Evolutionary conservation across 192 early-diverging fungal species (phyloP).

Genomic region (Mortierella claussenii): DNA sequence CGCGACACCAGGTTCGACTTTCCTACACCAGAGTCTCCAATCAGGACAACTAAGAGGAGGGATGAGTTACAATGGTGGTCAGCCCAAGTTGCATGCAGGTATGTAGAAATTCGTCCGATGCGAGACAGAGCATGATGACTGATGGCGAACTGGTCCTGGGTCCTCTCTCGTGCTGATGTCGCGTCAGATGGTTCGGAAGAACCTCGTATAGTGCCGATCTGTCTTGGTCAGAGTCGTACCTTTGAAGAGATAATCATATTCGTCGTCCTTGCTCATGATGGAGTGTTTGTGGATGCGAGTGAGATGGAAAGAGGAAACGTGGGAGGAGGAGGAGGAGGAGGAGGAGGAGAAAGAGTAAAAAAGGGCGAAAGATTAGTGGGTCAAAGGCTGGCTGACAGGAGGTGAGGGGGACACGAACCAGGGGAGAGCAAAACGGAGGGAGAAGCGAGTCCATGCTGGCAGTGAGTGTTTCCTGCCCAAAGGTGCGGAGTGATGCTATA

Average conservation of each 20-base stretch:
- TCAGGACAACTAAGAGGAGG: constrained; percentile 90
- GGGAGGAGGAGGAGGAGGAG: not conserved
- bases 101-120: no score
- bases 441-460: no score
- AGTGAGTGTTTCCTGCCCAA: no score
- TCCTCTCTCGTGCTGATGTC: no score
- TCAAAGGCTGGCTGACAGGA: no score
- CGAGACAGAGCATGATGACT: no score
- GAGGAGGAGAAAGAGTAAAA: not conserved
- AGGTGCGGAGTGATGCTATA: no score
- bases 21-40: constrained; percentile 96
- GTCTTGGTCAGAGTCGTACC: constrained; percentile 61
- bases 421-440: not conserved
- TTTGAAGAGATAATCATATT: constrained; percentile 93
- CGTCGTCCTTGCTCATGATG: constrained; percentile 69
- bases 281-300: constrained; percentile 1
- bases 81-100: no score
- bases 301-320: not conserved
- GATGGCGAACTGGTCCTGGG: no score
- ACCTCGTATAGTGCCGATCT: no score
- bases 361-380: not conserved
- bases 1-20: constrained; percentile 98
- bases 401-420: not conserved
- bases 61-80: no score
- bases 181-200: no score